Percentiles rank a stretch among this genome's conserved stretches.
Evolutionary conservation across 1,284 basidiomycete genomes (phyloP).

Genomic region (Microbotryum lychnidis-dioicae): DNA sequence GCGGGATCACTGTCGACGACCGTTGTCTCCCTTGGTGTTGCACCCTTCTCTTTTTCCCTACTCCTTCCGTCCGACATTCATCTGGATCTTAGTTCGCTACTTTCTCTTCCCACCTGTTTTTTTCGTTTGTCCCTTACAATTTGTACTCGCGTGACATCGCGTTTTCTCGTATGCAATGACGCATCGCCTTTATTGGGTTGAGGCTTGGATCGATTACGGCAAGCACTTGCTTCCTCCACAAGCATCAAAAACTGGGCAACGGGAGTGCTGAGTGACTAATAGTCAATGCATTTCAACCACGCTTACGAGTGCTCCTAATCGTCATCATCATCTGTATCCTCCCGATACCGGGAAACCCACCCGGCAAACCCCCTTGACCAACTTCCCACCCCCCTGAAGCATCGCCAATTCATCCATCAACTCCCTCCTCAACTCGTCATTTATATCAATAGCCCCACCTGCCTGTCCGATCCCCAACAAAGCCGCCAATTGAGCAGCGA

Average conservation of each 20-base stretch:
- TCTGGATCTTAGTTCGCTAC: no score
- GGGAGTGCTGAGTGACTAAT: no score
- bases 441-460: constrained; percentile 17
- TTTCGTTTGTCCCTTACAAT: no score
- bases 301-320: neutral
- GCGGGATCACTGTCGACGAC: no score
- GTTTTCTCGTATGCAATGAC: no score
- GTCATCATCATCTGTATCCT: constrained; percentile 7
- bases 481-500: constrained; percentile 10
- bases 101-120: no score
- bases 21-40: no score
- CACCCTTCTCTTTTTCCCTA: no score
- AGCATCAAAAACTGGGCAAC: neutral
- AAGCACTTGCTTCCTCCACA: neutral
- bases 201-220: no score
- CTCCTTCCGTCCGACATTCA: no score
- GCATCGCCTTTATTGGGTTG: no score
- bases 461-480: constrained; percentile 25
- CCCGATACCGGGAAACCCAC: constrained; percentile 15
- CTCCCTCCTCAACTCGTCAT: constrained; percentile 21
- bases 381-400: constrained; percentile 8
- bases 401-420: constrained; percentile 27
- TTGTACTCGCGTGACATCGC: no score
- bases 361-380: constrained; percentile 18
- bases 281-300: neutral